Percentiles rank a stretch among this genome's conserved stretches.
These are phyloP conservation scores for Pyrrhoderma lamaoense DNA, from an alignment of 1,284 basidiomycete genomes.

Conservation along the genomic window DNA sequence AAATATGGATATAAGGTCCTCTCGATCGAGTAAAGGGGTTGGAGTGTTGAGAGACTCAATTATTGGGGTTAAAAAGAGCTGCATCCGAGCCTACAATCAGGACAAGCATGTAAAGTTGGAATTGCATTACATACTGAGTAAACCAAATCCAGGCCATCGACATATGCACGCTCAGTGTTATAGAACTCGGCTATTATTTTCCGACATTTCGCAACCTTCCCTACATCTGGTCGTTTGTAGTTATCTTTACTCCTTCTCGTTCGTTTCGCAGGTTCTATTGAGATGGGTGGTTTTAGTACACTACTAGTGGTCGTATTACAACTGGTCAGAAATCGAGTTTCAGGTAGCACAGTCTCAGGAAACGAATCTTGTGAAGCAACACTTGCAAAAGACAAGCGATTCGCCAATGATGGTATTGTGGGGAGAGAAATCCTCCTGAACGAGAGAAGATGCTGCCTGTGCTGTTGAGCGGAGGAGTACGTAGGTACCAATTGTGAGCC, in stretches of 20 bases:
- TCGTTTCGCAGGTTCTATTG: conserved; percentile 30
- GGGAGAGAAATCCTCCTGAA: conserved; percentile 75
- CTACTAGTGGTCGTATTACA: conserved; percentile 19
- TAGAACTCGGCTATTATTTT: conserved; percentile 70
- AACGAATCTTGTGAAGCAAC: conserved; percentile 63
- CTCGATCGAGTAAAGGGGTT: conserved; percentile 59
- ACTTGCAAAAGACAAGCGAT: conserved; percentile 60
- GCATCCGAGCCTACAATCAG: neutral
- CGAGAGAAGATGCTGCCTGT: conserved; percentile 43
- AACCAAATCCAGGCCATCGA: conserved; percentile 73
- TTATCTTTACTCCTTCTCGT: conserved; percentile 25
- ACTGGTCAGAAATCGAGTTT: conserved; percentile 7
- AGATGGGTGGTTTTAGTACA: conserved; percentile 22
- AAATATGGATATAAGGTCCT: conserved; percentile 70
- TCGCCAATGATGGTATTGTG: conserved; percentile 43
- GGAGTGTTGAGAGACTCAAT: conserved; percentile 60
- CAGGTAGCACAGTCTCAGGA: conserved; percentile 34
- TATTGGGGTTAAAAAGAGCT: conserved; percentile 77
- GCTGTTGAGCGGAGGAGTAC: conserved; percentile 8
- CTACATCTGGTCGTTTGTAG: conserved; percentile 32
- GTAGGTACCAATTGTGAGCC: neutral
- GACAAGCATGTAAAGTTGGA: neutral
- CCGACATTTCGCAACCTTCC: conserved; percentile 38
- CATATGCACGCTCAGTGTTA: conserved; percentile 73
- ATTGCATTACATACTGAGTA: conserved; percentile 51